Evolutionary conservation across 2,329 filamentous ascomycete species (phyloP).

Genomic region (Fusarium albosuccineum): DNA sequence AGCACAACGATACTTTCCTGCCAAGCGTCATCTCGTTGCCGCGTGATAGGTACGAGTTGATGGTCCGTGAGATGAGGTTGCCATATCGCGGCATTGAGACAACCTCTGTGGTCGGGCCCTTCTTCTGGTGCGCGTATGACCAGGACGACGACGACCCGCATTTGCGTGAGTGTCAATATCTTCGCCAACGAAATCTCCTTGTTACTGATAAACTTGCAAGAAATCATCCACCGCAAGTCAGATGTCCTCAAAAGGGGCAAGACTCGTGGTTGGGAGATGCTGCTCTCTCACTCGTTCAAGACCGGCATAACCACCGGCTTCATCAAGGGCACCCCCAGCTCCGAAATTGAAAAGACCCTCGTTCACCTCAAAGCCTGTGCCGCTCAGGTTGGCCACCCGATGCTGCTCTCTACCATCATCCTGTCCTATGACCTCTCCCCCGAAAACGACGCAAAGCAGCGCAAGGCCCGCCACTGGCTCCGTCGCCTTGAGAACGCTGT

Average conservation of each 20-base stretch:
- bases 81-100: constrained; percentile 71
- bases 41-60: constrained; percentile 64
- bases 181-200: background rate
- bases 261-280: constrained; percentile 74
- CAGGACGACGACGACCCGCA: constrained; percentile 68
- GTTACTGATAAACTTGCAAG: constrained; percentile 46
- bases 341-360: constrained; percentile 65
- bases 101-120: constrained; percentile 70
- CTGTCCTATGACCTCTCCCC: constrained; percentile 69
- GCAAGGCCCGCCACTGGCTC: constrained; percentile 72
- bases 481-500: constrained; percentile 72
- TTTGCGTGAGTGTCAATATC: constrained; percentile 60
- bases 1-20: constrained; percentile 69
- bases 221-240: constrained; percentile 75
- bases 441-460: constrained; percentile 71
- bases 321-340: constrained; percentile 71
- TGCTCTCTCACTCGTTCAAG: constrained; percentile 69
- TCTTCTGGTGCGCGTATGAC: constrained; percentile 72
- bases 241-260: constrained; percentile 74
- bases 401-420: constrained; percentile 70
- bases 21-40: constrained; percentile 67
- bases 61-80: constrained; percentile 67
- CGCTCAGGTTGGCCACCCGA: constrained; percentile 66
- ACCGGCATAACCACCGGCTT: constrained; percentile 70
- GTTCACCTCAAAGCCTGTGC: constrained; percentile 64